Evolutionary conservation across 2,329 filamentous ascomycete genomes (phyloP), one percentile per base, ranked within the genome.

Genomic region (Fusarium verrucosum): DNA sequence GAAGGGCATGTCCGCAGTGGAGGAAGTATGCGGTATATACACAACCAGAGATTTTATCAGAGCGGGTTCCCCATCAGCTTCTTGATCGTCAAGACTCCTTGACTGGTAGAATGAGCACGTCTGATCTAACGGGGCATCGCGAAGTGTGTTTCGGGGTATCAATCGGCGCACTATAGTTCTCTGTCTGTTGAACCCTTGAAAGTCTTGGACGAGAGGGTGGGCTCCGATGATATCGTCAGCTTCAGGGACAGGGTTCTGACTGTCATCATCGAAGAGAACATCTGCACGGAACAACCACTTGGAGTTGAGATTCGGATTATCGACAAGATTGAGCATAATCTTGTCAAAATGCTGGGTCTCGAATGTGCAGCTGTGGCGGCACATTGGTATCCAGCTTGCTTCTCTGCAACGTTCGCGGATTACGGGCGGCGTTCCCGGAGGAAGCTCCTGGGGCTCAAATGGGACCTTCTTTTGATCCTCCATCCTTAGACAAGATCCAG

Each of bases 301-400:
- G 0, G 90, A 91, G 65, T 92, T 92, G 76, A 92, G 82, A 66
- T 95, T 94, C 1, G 92, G 92, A 70, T 94, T 94, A 67, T 84
- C 85, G 65, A 94, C 85, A 54, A 94, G 80, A 70, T 94, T 92
- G 68, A 87, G 78, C 87, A 92, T 91, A 45, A 91, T 88, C 36
- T 82, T 76, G 58, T 82, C 77, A 73, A 93, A 94, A 51, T 87
- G 80, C 26, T 83, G 80, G 1, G 87, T 83, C 16, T 83, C 78
- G 72, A 93, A 94, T 13, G 80, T 81, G 73, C 90, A 92, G 20
- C 68, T 73, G 66, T 87, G 83, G 60, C 77, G 79, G 68, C 82
- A 83, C 58, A 88, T 78, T 40, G 85, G 85, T 46, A 78, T 77
- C 87, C 87, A 89, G 47, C 43, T 51, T 32, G 45, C 50, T 45